Evolutionary conservation across 495 filamentous ascomycete genomes (phyloP).

Genomic region (Coniosporium apollinis): DNA sequence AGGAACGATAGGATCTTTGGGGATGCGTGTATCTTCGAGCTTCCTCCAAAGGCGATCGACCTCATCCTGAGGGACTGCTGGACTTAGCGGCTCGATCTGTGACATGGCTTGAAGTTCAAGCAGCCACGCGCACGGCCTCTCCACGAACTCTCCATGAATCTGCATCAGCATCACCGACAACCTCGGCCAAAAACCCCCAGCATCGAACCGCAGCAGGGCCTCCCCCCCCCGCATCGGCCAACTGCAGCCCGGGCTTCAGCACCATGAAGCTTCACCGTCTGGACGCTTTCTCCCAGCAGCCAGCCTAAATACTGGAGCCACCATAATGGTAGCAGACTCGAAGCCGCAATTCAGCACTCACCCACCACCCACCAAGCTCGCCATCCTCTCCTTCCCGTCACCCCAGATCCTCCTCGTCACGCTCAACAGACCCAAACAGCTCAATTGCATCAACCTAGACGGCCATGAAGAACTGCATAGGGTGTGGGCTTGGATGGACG

Average conservation of each 20-base stretch:
- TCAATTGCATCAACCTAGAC: constrained; percentile 39
- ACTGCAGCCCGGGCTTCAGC: too few relatives aligned
- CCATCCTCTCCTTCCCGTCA: constrained; percentile 34
- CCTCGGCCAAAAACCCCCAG: too few relatives aligned
- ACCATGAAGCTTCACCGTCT: too few relatives aligned
- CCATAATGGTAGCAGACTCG: too few relatives aligned
- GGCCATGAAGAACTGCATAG: constrained; percentile 34
- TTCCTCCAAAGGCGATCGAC: constrained; percentile 11
- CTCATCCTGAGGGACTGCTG: constrained; percentile 7
- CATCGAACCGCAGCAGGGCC: too few relatives aligned
- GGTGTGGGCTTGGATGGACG: constrained; percentile 43
- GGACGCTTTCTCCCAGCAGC: too few relatives aligned
- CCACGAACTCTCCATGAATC: too few relatives aligned
- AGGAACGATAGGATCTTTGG: constrained; percentile 8
- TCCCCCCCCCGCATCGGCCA: too few relatives aligned
- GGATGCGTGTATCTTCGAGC: constrained; percentile 6
- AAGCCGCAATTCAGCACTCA: constrained; percentile 10
- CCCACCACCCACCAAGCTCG: constrained; percentile 11
- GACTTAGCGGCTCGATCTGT: constrained; percentile 8
- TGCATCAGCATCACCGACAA: too few relatives aligned
- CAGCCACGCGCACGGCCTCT: too few relatives aligned
- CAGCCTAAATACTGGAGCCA: too few relatives aligned
- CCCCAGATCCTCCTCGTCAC: constrained; percentile 43
- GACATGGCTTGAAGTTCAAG: neutral
- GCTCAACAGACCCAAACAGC: constrained; percentile 38